A percentile compares a stretch with the other conserved stretches of the same genome.
These are phyloP conservation scores for Aspergillus egyptiacus DNA, from an alignment of 495 filamentous ascomycete species.

Conservation along the genomic window DNA sequence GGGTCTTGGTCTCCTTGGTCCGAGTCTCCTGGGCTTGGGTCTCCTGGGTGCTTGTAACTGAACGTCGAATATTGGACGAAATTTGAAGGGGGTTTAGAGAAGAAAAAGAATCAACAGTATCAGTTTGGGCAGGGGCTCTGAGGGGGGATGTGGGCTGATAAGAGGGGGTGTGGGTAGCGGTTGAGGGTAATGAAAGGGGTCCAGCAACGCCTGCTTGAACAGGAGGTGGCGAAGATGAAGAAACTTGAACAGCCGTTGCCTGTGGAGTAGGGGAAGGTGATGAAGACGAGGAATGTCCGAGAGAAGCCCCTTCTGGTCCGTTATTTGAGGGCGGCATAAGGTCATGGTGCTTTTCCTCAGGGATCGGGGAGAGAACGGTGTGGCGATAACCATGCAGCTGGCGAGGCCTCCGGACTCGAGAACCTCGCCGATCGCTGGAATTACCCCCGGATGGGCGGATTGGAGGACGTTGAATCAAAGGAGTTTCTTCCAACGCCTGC, in stretches of 20 bases:
- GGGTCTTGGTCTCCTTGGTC: not conserved
- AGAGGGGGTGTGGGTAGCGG: not conserved
- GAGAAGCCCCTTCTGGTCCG: not conserved
- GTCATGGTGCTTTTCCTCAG: conserved; percentile 6
- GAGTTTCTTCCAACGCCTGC: conserved; percentile 13
- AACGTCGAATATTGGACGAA: no score
- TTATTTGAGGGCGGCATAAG: conserved; percentile 9
- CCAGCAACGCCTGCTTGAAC: not conserved
- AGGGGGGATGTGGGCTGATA: no score
- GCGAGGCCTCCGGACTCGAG: not conserved
- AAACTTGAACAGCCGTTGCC: not conserved
- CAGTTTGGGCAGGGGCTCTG: not conserved
- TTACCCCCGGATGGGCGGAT: conserved; percentile 7
- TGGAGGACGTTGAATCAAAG: conserved; percentile 8
- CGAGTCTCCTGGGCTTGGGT: no score
- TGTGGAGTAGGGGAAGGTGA: not conserved
- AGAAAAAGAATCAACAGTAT: no score
- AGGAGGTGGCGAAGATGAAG: not conserved
- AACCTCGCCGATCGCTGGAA: not conserved
- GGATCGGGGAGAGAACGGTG: conserved; percentile 13
- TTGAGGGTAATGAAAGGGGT: not conserved
- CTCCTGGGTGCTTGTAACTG: no score
- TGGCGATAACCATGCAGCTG: not conserved
- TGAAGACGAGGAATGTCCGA: not conserved
- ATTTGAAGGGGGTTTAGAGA: no score